These are phyloP conservation scores for Raffaelea ambrosiae DNA, from an alignment of 2,329 filamentous ascomycete genomes.

Conservation along the genomic window DNA sequence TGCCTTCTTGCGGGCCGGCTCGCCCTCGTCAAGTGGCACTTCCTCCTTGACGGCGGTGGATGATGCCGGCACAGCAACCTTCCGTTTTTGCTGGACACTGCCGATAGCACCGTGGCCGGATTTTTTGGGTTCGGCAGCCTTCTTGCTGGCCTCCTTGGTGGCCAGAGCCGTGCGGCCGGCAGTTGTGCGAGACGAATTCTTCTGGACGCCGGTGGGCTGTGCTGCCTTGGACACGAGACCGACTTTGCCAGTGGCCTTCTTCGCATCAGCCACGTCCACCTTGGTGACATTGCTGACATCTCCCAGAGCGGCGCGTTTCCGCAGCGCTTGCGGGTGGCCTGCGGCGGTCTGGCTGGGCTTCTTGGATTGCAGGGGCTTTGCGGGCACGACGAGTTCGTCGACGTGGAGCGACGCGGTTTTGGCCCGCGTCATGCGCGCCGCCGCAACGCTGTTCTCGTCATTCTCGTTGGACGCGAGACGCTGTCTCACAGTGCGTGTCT, in stretches of 20 bases:
- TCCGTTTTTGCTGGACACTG: constrained; percentile 61
- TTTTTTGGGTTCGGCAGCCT: constrained; percentile 59
- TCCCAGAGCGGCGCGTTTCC: constrained; percentile 77
- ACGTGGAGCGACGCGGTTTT: constrained; percentile 69
- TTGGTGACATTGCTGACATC: constrained; percentile 96
- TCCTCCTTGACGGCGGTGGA: constrained; percentile 53
- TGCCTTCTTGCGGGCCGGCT: constrained; percentile 60
- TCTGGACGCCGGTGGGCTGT: constrained; percentile 75
- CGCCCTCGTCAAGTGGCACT: constrained; percentile 50
- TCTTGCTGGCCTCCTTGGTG: constrained; percentile 42
- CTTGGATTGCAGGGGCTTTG: constrained; percentile 62
- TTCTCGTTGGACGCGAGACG: constrained; percentile 84
- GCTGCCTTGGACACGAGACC: constrained; percentile 72
- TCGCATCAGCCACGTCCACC: constrained; percentile 59
- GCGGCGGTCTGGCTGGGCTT: constrained; percentile 45
- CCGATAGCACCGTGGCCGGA: constrained; percentile 61
- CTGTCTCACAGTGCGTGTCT: constrained; percentile 57
- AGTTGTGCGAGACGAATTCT: constrained; percentile 61
- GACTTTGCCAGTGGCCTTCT: constrained; percentile 62
- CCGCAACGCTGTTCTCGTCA: constrained; percentile 72
- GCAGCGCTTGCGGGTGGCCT: constrained; percentile 27
- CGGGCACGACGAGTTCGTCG: constrained; percentile 49
- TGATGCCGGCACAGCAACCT: constrained; percentile 30
- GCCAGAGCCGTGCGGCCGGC: constrained; percentile 45
- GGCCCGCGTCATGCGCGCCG: constrained; percentile 83